A percentile compares a stretch with the other conserved stretches of the same genome.
Evolutionary conservation across 2,329 filamentous ascomycete species (phyloP).

Genomic region (Dissoconium aciculare): DNA sequence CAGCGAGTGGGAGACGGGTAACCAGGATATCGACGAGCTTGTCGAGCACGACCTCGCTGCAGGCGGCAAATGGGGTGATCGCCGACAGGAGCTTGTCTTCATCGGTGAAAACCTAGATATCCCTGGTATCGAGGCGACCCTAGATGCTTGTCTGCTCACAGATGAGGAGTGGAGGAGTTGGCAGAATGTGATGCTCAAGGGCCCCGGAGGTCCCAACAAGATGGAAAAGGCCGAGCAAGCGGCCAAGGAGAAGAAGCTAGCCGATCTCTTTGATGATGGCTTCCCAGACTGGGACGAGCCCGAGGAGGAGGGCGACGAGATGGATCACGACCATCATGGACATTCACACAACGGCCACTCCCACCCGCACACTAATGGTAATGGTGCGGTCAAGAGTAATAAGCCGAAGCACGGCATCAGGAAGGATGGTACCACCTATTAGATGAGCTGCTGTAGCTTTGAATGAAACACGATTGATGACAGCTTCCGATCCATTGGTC

Average conservation of each 20-base stretch:
- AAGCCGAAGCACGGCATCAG: conserved; percentile 12
- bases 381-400: background rate
- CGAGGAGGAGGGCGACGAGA: conserved; percentile 11
- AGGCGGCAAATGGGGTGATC: conserved; percentile 46
- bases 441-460: background rate
- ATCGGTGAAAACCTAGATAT: conserved; percentile 52
- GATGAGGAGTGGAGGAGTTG: conserved; percentile 38
- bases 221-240: conserved; percentile 7
- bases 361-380: conserved; percentile 1
- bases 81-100: conserved; percentile 57
- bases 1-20: conserved; percentile 37
- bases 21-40: conserved; percentile 33
- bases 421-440: conserved; percentile 13
- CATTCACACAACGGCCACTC: conserved; percentile 9
- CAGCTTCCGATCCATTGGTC: too few species aligned
- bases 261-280: conserved; percentile 27
- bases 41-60: conserved; percentile 35
- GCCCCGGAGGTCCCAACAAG: conserved; percentile 10
- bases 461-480: too few species aligned
- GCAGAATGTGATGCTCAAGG: conserved; percentile 25
- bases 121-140: conserved; percentile 33
- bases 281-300: conserved; percentile 18
- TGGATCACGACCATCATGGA: conserved; percentile 13
- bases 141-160: conserved; percentile 49
- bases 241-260: conserved; percentile 26